phyloP scores from a whole-genome alignment of 148 eudicot genomes.

The Camellia granthamiana region DNA sequence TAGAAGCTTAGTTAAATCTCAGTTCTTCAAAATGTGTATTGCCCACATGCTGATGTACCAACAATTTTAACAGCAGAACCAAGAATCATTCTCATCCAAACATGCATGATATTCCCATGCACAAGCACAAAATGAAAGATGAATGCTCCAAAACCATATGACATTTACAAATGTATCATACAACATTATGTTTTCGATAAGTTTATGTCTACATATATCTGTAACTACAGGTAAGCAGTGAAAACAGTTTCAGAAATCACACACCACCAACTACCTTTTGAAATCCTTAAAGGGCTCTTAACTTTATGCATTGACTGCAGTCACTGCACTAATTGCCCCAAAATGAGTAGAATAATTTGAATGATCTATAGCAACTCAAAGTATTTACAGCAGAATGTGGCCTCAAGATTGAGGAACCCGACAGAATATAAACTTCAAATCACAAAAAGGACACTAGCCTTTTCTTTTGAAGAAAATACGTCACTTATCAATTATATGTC shows the following conservation, averaged over 20 bases:
- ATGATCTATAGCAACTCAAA: background rate
- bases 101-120: background rate
- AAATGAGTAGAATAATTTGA: background rate
- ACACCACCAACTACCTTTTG: background rate
- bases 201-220: background rate
- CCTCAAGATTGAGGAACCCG: slow-evolving; percentile 2
- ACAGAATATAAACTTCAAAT: background rate
- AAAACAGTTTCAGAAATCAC: background rate
- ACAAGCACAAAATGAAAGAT: background rate
- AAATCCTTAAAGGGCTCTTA: background rate
- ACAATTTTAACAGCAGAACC: background rate
- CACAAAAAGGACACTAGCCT: background rate
- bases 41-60: background rate
- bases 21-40: background rate
- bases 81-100: background rate
- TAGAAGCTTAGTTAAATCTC: background rate
- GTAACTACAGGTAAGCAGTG: background rate
- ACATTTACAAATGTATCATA: background rate
- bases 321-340: background rate
- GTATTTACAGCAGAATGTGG: background rate
- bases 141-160: background rate
- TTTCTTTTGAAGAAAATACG: background rate
- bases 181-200: too few relatives aligned
- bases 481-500: background rate
- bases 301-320: background rate